Evolutionary conservation across 305 asterid species (phyloP), one percentile per base, ranked within the genome.

Genomic region (Plantago coronopus): DNA sequence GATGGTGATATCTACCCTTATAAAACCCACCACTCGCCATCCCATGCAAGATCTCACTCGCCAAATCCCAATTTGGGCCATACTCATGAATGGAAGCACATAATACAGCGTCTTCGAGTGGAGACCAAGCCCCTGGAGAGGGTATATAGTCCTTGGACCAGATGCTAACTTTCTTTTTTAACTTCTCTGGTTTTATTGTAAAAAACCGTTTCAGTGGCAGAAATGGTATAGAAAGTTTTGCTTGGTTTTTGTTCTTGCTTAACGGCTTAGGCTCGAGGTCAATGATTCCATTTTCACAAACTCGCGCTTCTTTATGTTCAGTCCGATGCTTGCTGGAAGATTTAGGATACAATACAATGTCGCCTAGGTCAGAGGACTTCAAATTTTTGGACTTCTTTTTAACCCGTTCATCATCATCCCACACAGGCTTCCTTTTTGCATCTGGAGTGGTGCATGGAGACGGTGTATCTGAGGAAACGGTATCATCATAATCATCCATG

Each of bases 61-160:
- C 88, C 75, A 94, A 75, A 67, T 75, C 72, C 99, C 99, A 94
- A 64, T 90, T 83, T 61, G 91, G 81, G 49, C 99, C 99, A 75
- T 90, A 90, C 79, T 87, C 96, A 51, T 85, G 86, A 60, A 90
- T 87, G 67, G 70, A 62, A 65, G 89, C 95, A 81, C 97, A 94
- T 59, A 94, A 74, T 61, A 77, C 69, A n/a, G 89, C 91, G 69
- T 94, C 99, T 75, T 94, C 99, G 45, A 66, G 84, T 8, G 93
- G 84, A 59, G 87, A 83, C 99, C 99, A 94, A 67, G 18, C 57
- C 77, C 85, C 97, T 59, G 97, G 86, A 62, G 78, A 62, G 49
- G 97, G 95, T 49, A 81, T 66, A 73, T 71, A 72, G 72, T 94
- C 97, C 70, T 71, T 84, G 64, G 79, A 79, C 90, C 85, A 83